Evolutionary conservation across 208 protist species (phyloP).

Genomic region (Leishmania tropica): DNA sequence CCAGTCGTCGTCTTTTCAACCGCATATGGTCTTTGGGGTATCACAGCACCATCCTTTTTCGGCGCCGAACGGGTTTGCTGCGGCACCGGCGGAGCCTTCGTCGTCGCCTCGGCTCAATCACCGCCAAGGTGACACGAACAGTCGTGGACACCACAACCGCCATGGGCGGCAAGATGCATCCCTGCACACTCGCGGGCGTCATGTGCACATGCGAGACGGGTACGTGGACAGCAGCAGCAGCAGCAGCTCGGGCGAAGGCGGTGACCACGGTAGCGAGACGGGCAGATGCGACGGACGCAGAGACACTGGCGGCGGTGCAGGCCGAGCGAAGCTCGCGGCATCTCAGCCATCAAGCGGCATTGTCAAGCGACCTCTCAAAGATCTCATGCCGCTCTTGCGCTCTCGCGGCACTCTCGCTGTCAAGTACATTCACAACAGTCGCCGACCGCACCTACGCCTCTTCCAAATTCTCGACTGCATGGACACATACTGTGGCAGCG

Average conservation of each 20-base stretch:
- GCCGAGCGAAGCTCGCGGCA: neutral
- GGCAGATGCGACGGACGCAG: neutral
- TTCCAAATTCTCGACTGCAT: constrained; percentile 67
- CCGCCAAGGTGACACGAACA: neutral
- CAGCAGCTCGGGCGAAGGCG: constrained; percentile 1
- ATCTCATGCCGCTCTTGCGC: constrained; percentile 64
- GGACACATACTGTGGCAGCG: constrained; percentile 28
- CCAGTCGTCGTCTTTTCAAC: neutral
- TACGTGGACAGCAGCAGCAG: neutral
- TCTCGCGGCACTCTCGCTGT: constrained; percentile 35
- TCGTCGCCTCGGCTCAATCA: neutral
- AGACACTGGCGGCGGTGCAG: neutral
- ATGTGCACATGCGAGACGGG: neutral
- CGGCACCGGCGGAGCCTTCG: neutral
- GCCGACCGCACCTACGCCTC: constrained; percentile 60
- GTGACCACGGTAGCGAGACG: neutral
- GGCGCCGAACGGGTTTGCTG: neutral
- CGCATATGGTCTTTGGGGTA: neutral
- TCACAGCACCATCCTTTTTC: neutral
- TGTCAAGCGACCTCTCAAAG: constrained; percentile 46
- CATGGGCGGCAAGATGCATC: neutral
- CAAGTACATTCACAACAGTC: constrained; percentile 41
- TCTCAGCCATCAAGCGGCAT: constrained; percentile 35
- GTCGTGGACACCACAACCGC: neutral
- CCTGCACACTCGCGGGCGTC: neutral